Base-by-base conservation (phyloP, 78 protist species). In the Neovahlkampfia damariscottae region DNA sequence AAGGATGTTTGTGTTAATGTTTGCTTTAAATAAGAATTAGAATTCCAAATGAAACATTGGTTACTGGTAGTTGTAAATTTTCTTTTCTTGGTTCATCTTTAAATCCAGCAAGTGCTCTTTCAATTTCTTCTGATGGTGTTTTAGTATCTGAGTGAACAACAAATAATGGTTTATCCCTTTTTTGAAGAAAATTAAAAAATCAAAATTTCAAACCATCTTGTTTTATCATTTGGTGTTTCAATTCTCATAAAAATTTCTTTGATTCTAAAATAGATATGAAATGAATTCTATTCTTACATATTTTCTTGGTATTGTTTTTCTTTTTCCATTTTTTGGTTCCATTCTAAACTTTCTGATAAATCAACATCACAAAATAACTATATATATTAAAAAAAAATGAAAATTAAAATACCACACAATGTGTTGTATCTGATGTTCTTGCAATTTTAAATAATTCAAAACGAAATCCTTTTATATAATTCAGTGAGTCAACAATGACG, bases 381-480 rank as follows among this genome's bases (percentile, higher is more conserved):
- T n/a, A n/a, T n/a, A n/a, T n/a, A n/a, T n/a, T n/a, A n/a, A n/a
- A n/a, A n/a, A n/a, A n/a, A n/a, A n/a, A n/a, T n/a, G n/a, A n/a
- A n/a, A n/a, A n/a, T n/a, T n/a, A n/a, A n/a, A n/a, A 31, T 10
- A 89, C 87, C 32, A 83, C 27, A 40, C 88, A 74, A 40, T 74
- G 10, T 19, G 82, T 27, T 70, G 90, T 86, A 19, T 76, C 76
- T 62, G 67, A 62, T 27, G 86, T 81, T 35, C 86, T 62, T n/a
- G 90, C 88, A 67, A 67, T 38, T 73, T 90, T 86, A 71, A 70
- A 89, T 3, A 86, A 72, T 41, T 89, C 90, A 73, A 86, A 89
- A 8, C 93, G 80, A 32, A 78, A 86, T 50, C 93, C 93, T 81
- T 89, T 89, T 72, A 89, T 89, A 80, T 84, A 86, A 78, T 89